These are phyloP conservation scores for Lasiodiplodia citricola DNA, from an alignment of 2,329 filamentous ascomycete species.

Conservation along the genomic window DNA sequence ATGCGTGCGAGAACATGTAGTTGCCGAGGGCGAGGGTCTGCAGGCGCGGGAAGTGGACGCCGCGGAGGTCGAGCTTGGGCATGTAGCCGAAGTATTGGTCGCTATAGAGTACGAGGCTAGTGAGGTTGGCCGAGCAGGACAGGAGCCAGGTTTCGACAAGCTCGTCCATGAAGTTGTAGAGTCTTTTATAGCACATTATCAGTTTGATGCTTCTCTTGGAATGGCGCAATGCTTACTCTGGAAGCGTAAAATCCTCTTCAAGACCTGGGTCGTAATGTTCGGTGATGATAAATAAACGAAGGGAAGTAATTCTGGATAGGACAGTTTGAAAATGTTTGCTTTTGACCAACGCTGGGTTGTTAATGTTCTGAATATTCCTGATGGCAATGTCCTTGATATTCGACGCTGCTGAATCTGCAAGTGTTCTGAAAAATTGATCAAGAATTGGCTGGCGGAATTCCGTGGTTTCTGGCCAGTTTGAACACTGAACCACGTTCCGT, in stretches of 20 bases:
- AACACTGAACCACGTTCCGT: not conserved
- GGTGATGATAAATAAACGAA: not conserved
- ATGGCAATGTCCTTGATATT: not conserved
- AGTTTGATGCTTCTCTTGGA: not conserved
- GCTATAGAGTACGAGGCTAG: slow-evolving; percentile 45
- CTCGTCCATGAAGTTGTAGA: slow-evolving; percentile 32
- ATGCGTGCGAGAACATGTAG: slow-evolving; percentile 51
- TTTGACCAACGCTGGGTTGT: not conserved
- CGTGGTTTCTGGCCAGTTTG: not conserved
- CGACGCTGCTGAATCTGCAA: not conserved
- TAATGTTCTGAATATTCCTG: not conserved
- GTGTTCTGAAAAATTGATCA: not conserved
- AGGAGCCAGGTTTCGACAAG: slow-evolving; percentile 33
- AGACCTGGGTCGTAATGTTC: not conserved
- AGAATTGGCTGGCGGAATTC: not conserved
- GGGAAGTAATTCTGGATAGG: not conserved
- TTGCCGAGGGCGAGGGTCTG: slow-evolving; percentile 48
- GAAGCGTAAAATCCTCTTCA: not conserved
- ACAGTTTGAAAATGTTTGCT: not conserved
- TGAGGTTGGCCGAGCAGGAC: slow-evolving; percentile 36
- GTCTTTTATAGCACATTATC: not conserved
- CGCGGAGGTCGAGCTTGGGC: slow-evolving; percentile 42
- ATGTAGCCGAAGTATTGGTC: slow-evolving; percentile 49
- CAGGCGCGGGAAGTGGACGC: slow-evolving; percentile 48
- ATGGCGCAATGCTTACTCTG: not conserved